Evolutionary conservation across 805 yeast species (phyloP).

Genomic region (Cyberlindnera nakhonratchasimensis): DNA sequence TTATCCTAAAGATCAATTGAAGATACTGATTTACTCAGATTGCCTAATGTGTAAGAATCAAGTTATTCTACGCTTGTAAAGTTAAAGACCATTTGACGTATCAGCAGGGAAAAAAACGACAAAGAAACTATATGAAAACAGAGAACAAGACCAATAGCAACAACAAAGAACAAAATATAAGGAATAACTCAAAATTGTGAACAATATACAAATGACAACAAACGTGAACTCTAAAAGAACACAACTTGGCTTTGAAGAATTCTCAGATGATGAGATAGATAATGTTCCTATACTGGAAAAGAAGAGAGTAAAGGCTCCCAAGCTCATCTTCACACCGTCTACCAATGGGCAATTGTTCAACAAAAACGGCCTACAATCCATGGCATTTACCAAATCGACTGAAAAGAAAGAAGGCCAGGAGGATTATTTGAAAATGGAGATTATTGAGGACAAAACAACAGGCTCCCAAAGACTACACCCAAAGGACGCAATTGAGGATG

Average conservation of each 20-base stretch:
- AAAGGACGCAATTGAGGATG: neutral
- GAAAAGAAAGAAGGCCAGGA: constrained; percentile 17
- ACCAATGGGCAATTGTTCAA: no score
- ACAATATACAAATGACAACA: neutral
- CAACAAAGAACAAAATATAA: no score
- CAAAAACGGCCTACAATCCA: no score
- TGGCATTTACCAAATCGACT: neutral
- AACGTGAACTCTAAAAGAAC: constrained; percentile 14
- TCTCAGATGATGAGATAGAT: constrained; percentile 9
- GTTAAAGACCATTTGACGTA: no score
- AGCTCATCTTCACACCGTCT: constrained; percentile 8
- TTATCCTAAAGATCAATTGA: neutral
- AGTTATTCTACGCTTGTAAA: no score
- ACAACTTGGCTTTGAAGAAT: constrained; percentile 26
- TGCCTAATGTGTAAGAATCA: no score
- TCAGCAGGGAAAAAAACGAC: no score
- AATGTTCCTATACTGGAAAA: neutral
- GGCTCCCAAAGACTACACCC: constrained; percentile 6
- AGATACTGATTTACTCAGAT: no score
- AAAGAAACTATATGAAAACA: no score
- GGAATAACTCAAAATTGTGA: no score
- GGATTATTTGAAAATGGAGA: constrained; percentile 30
- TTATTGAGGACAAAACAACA: constrained; percentile 17
- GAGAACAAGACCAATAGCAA: no score
- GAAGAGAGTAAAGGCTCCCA: constrained; percentile 15